Base-by-base conservation (phyloP, 495 filamentous ascomycete species). In the Opeltia flavorubescens region DNA sequence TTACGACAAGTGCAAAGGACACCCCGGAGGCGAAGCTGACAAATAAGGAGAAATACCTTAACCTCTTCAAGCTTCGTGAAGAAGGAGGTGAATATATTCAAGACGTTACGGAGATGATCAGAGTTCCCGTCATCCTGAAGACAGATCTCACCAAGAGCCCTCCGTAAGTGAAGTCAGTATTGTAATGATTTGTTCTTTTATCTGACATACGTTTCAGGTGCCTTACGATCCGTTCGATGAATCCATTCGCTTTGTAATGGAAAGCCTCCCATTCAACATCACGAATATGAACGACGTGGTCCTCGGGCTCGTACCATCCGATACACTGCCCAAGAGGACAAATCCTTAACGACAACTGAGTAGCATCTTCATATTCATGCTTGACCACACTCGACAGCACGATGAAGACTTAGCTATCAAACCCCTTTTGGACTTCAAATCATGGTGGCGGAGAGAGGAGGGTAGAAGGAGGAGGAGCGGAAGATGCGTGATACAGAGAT, bases 91-190 rank as follows among this genome's bases (percentile, higher is more conserved):
- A 95, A 45, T 89, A 93, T 67, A 94, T 98, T 56, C 91, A 98
- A 62, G 91, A 96, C 62, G 88, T 98, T 50, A 86, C 78, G 23
- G 91, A 98, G 73, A 95, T 98, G 86, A 89, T 87, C 29, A 74
- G 88, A 46, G 86, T 98, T 43, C 91, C 91, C 2, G 84, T 98
- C 48, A 94, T 96, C 56, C 66, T 98, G 43, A 98, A 95, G 79
- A 98, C 91, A 28, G 91, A 98, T 66, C 74, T 98, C 56, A 85
- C 74, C 70, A 98, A 96, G 83, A 96, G 91, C 63, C 91, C 91
- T 66, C 91, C 91, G 86, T 96, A 83, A 70, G 89, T 84, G n/a
- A n/a, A n/a, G n/a, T n/a, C n/a, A n/a, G n/a, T 54, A 20, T 28
- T 48, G 39, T 17, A 1, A 27, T 49, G 25, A 33, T 41, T 43